Evolutionary conservation across 192 early-diverging fungal genomes (phyloP), one percentile per base, ranked within the genome.

Genomic region (Entomortierella beljakovae): DNA sequence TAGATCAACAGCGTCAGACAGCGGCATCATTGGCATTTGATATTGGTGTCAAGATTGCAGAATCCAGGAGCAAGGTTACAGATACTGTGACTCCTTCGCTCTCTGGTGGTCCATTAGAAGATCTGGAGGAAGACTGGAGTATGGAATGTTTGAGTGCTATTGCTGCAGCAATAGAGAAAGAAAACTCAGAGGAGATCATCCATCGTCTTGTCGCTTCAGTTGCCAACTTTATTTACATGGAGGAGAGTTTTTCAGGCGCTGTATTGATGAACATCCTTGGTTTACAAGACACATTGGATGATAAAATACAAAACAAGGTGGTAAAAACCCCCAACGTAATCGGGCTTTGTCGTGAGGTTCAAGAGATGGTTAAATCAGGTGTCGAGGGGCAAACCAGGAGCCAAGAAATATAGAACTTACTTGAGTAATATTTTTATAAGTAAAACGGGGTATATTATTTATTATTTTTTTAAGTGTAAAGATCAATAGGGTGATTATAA

Each of bases 1-100:
- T 90, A n/a, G 29, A 73, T 3, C 40, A 76, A 15, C 83, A 94
- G 1, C 82, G 91, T 2, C 88, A 91, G 63, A 84, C 86, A 2
- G 91, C 91, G 0, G 85, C 91, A 1, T 86, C 89, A 1, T 68
- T 94, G 10, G 92, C 88, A 0, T 93, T 90, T 55, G 91, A 95
- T 69, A 86, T 92, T 53, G 76, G 88, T 2, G 67, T 86, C 20
- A 83, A 80, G 43, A 83, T 90, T 56, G 82, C 84, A 13, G 80
- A 66, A 28, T 80, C 70, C 16, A 82, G 89, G 26, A 68, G 64
- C 43, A 71, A 80, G 16, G 61, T 33, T 7, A 64, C 61, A 3
- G 80, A 83, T 15, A 68, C 57, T 38, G 66, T 56, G 18, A 70
- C 58, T 16, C 63, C 82, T 2, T 64, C 76, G 1, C 79, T 82